These are phyloP conservation scores for Podospora fimiseda DNA, from an alignment of 495 filamentous ascomycete genomes.

Conservation along the genomic window DNA sequence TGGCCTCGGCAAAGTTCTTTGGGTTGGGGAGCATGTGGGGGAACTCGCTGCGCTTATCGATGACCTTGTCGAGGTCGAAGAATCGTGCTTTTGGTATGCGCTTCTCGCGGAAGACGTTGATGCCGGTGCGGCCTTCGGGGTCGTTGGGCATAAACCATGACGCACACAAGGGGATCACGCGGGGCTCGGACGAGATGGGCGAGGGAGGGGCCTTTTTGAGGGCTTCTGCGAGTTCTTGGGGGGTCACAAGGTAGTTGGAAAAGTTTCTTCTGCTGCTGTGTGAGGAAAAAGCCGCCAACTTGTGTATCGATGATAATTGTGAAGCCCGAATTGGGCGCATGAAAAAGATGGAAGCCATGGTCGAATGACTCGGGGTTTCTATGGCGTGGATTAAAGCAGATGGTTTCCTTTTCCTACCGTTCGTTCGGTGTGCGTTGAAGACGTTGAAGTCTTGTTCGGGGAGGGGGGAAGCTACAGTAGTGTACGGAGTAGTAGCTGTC, in stretches of 20 bases:
- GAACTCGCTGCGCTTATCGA: slow-evolving; percentile 80
- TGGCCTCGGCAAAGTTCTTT: slow-evolving; percentile 74
- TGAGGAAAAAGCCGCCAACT: too few species aligned
- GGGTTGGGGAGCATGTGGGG: slow-evolving; percentile 93
- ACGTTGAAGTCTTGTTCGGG: neutral
- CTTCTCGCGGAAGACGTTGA: slow-evolving; percentile 63
- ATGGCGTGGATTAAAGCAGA: too few species aligned
- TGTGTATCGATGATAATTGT: slow-evolving; percentile 31
- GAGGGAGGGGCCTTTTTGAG: slow-evolving; percentile 68
- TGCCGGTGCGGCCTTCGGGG: slow-evolving; percentile 59
- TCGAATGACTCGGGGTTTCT: too few species aligned
- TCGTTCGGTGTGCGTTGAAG: too few species aligned
- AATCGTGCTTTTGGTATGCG: slow-evolving; percentile 87
- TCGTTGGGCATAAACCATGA: slow-evolving; percentile 97
- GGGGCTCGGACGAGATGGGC: slow-evolving; percentile 67
- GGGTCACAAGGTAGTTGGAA: slow-evolving; percentile 77
- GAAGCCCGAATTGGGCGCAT: slow-evolving; percentile 32
- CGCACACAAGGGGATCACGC: slow-evolving; percentile 82
- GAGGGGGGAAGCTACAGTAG: neutral
- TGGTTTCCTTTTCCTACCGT: too few species aligned
- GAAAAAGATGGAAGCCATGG: slow-evolving; percentile 34
- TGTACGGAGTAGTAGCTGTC: neutral
- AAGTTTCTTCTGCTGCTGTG: slow-evolving; percentile 43
- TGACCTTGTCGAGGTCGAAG: slow-evolving; percentile 89
- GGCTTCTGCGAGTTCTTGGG: slow-evolving; percentile 70